Percentiles rank a stretch among this genome's conserved stretches.
Evolutionary conservation across 331 rosid genomes (phyloP).

Genomic region (Saraca asoca): DNA sequence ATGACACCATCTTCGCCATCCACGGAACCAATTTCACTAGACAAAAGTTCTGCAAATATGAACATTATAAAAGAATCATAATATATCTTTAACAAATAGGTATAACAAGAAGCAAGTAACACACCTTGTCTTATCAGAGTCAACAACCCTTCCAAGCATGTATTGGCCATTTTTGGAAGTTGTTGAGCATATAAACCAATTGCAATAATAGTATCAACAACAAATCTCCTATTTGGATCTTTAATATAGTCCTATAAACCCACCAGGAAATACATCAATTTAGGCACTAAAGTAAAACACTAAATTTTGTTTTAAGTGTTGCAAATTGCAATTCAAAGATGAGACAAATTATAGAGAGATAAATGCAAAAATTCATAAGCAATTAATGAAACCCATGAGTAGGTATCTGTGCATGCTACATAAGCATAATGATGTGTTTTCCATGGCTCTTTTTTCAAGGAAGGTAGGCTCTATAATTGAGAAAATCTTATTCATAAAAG

Average conservation of each 20-base stretch:
- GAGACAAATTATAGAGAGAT: neutral
- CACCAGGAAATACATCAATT: conserved; percentile 48
- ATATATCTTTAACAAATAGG: conserved; percentile 24
- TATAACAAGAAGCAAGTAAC: conserved; percentile 34
- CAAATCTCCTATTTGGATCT: conserved; percentile 92
- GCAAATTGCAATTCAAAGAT: neutral
- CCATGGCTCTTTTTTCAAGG: too few relatives aligned
- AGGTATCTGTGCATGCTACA: conserved; percentile 18
- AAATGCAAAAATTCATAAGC: neutral
- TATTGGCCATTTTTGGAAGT: conserved; percentile 72
- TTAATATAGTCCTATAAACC: conserved; percentile 87
- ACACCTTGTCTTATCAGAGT: conserved; percentile 76
- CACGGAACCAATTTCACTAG: conserved; percentile 53
- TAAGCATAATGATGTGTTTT: neutral
- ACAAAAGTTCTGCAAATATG: conserved; percentile 55
- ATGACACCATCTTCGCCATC: conserved; percentile 80
- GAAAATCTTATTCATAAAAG: conserved; percentile 11
- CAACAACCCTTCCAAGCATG: conserved; percentile 74
- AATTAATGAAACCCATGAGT: conserved; percentile 17
- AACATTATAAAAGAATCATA: conserved; percentile 37
- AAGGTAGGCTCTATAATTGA: too few relatives aligned
- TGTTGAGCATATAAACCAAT: conserved; percentile 81
- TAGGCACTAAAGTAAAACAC: conserved; percentile 32
- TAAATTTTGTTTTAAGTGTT: conserved; percentile 1
- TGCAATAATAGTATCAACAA: conserved; percentile 87